Percentiles rank a stretch among this genome's conserved stretches.
These are phyloP conservation scores for Metschnikowia borealis DNA, from an alignment of 805 yeast species.

Conservation along the genomic window DNA sequence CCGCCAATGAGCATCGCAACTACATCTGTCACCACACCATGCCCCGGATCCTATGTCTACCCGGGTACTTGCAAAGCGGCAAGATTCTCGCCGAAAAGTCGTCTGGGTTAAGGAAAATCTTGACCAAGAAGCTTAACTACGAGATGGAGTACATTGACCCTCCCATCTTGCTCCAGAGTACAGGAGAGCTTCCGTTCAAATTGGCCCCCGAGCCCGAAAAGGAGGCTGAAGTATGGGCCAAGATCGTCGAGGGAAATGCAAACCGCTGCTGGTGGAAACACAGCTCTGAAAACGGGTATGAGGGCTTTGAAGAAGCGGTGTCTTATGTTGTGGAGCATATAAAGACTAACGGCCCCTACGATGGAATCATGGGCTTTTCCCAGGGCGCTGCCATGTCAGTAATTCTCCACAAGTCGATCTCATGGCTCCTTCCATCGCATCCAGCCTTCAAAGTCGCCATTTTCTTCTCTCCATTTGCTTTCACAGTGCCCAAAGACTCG, in stretches of 20 bases:
- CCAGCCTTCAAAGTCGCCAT: slow-evolving; percentile 27
- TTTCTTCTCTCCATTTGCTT: slow-evolving; percentile 34
- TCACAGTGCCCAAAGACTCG: slow-evolving; percentile 23
- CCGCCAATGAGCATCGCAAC: background rate
- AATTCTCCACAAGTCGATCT: slow-evolving; percentile 24
- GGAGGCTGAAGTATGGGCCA: slow-evolving; percentile 27
- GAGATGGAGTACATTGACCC: slow-evolving; percentile 36
- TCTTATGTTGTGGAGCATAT: slow-evolving; percentile 26
- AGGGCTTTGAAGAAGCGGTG: slow-evolving; percentile 28
- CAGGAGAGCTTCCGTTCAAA: slow-evolving; percentile 28
- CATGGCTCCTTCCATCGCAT: slow-evolving; percentile 21
- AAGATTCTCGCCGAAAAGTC: slow-evolving; percentile 30
- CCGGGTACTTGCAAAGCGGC: slow-evolving; percentile 39
- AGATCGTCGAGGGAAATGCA: slow-evolving; percentile 23
- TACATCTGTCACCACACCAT: slow-evolving; percentile 2
- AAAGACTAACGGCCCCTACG: slow-evolving; percentile 36
- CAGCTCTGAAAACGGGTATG: slow-evolving; percentile 17
- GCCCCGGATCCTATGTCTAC: slow-evolving; percentile 28
- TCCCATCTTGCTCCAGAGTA: slow-evolving; percentile 21
- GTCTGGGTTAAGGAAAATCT: slow-evolving; percentile 27
- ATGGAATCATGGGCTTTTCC: slow-evolving; percentile 40
- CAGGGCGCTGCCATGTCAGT: slow-evolving; percentile 42
- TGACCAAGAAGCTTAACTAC: slow-evolving; percentile 24
- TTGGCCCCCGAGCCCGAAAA: slow-evolving; percentile 26
- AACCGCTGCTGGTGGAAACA: slow-evolving; percentile 39